Evolutionary conservation across 2,329 filamentous ascomycete species (phyloP), one percentile per base, ranked within the genome.

Genomic region (Ceratocystis smalleyi): DNA sequence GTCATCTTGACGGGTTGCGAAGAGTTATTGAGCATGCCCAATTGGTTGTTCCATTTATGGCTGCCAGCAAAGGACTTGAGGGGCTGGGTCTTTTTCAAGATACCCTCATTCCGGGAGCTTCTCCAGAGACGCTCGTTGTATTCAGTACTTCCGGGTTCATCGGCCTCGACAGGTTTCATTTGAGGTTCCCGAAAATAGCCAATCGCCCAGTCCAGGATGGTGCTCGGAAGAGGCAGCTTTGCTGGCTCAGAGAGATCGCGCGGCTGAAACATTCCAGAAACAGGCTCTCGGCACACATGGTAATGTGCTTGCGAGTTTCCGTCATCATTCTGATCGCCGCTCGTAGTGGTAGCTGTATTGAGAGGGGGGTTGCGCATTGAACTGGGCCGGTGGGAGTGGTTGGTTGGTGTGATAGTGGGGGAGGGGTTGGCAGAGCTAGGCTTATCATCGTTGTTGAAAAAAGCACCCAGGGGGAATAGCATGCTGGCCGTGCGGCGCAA

Each of bases 171-270:
- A 2, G 90, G 87, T 72, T 94, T 95, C 94, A 99, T 97, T 74
- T 99, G 94, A 40, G 94, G 94, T 73, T 97, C 91, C 35, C 91
- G 89, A 79, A 97, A 99, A 73, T 99, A 97, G 74, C 92, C 92
- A 55, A 94, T 91, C 3, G 91, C 96, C 91, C 92, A 99, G 68
- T 96, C 89, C 68, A 96, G 80, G 74, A 97, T 95, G 7, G 81
- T 85, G 72, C 91, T 96, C 66, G 82, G 81, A 19, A 99, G 74
- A 1, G 94, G 94, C 32, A 97, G 80, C 12, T 74, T 75, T 1
- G 88, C 86, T 8, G 77, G 69, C 63, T 83, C 77, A 0, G 79
- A 77, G 35, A 83, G 72, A 67, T 85, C 80, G 65, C 86, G 82
- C 61, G 83, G 77, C 68, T 83, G 77, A 71, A 88, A 96, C 0